Percentiles rank a stretch among this genome's conserved stretches.
Conservation (phyloP, 345 rosid species). For the Punica granatum region DNA sequence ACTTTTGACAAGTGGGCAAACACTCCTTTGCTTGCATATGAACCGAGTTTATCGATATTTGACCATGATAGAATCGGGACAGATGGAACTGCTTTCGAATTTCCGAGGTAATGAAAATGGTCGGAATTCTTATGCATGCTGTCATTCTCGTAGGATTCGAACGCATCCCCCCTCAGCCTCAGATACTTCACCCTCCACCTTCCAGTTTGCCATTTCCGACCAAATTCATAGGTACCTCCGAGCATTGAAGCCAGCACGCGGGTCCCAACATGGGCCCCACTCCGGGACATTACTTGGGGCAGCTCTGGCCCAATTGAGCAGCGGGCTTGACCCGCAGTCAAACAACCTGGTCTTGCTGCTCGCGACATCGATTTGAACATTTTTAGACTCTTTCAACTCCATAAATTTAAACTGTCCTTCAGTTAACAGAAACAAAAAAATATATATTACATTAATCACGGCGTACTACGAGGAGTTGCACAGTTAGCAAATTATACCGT, state of each 20-base stretch:
- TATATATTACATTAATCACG: too few species aligned
- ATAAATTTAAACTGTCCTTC: not conserved
- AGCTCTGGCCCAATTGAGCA: not conserved
- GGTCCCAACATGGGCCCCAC: not conserved
- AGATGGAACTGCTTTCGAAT: not conserved
- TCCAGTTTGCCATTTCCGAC: too few species aligned
- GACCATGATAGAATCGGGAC: not conserved
- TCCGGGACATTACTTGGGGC: not conserved
- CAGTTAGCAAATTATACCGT: too few species aligned
- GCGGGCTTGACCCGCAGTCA: constrained; percentile 1
- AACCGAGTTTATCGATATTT: not conserved
- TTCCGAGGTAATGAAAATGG: not conserved
- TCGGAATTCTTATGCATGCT: too few species aligned
- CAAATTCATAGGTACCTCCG: too few species aligned
- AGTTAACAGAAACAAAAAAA: too few species aligned
- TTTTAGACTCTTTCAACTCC: not conserved
- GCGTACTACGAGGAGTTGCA: too few species aligned
- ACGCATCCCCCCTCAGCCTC: too few species aligned
- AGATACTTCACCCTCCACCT: too few species aligned
- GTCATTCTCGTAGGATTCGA: not conserved
- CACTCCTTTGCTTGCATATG: not conserved
- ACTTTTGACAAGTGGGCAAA: not conserved
- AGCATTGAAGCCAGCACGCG: too few species aligned
- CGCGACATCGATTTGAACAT: not conserved
- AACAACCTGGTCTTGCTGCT: not conserved